These are phyloP conservation scores for Hyaloperonospora brassicae DNA, from an alignment of 352 stramenopile genomes.

Conservation along the genomic window DNA sequence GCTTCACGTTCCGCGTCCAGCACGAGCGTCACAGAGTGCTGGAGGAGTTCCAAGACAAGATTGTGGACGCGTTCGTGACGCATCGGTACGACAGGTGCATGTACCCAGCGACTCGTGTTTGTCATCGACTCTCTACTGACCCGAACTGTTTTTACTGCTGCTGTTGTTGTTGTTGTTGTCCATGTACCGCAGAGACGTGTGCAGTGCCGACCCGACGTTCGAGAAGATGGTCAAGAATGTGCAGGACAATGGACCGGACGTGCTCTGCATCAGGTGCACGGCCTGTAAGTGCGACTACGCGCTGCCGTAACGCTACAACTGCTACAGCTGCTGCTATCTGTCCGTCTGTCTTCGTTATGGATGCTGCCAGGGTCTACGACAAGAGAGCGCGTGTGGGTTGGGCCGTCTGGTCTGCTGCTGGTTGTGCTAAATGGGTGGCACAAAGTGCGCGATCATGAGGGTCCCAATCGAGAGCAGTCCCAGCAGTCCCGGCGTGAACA, in stretches of 20 bases:
- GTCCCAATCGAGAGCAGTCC: conserved; percentile 84
- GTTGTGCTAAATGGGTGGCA: conserved; percentile 67
- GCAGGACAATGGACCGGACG: conserved; percentile 19
- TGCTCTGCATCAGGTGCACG: conserved; percentile 34
- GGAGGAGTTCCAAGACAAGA: conserved; percentile 54
- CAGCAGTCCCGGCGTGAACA: conserved; percentile 86
- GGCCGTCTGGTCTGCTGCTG: not conserved
- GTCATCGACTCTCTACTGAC: not conserved
- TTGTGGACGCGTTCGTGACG: conserved; percentile 43
- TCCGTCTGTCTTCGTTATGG: too few species aligned
- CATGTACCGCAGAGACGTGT: conserved; percentile 29
- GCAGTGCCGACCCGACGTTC: conserved; percentile 42
- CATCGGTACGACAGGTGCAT: conserved; percentile 36
- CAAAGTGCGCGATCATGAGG: conserved; percentile 91
- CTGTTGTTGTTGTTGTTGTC: not conserved
- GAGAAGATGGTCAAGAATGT: conserved; percentile 31
- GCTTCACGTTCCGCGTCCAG: conserved; percentile 43
- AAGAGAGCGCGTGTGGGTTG: too few species aligned
- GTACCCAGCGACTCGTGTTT: not conserved
- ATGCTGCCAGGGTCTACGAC: too few species aligned
- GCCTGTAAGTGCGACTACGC: conserved; percentile 30
- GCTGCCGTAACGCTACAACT: conserved; percentile 15
- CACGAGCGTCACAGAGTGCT: conserved; percentile 44
- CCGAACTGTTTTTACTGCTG: not conserved
- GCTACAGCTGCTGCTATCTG: not conserved